Percentiles rank a stretch among this genome's conserved stretches.
These are phyloP conservation scores for Cercospora sp. DNA, from an alignment of 2,329 filamentous ascomycete genomes.

Conservation along the genomic window DNA sequence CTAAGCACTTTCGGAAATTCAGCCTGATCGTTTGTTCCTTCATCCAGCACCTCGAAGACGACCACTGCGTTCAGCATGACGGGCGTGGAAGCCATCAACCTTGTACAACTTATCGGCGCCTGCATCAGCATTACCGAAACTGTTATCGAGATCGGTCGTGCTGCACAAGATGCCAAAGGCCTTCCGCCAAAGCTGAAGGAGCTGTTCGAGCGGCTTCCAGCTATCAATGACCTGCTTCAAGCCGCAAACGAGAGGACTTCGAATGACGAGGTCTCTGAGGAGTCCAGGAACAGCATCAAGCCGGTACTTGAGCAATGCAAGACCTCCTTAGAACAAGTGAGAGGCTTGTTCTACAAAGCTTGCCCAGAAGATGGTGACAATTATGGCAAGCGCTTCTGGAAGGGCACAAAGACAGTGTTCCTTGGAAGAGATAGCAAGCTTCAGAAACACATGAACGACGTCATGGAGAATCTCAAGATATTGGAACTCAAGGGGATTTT, in stretches of 20 bases:
- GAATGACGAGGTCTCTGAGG: background rate
- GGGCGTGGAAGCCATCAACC: background rate
- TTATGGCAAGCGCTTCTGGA: background rate
- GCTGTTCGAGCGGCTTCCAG: background rate
- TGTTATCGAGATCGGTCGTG: background rate
- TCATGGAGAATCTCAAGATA: background rate
- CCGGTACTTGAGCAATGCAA: background rate
- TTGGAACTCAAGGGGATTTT: background rate
- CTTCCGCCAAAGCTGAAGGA: background rate
- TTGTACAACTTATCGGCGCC: background rate
- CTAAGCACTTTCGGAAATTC: background rate
- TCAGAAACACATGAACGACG: background rate
- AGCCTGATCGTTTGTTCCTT: background rate
- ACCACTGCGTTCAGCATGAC: background rate
- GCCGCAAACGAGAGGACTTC: background rate
- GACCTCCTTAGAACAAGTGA: rapidly evolving
- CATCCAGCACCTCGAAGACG: background rate
- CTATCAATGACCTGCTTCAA: background rate
- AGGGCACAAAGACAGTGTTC: background rate
- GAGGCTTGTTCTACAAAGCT: background rate
- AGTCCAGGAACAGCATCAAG: background rate
- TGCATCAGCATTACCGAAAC: background rate
- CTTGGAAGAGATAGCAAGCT: background rate
- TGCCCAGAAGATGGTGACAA: background rate
- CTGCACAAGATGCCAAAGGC: background rate